Evolutionary conservation across 2,329 filamentous ascomycete species (phyloP).

Genomic region (Didymella arachidicola): DNA sequence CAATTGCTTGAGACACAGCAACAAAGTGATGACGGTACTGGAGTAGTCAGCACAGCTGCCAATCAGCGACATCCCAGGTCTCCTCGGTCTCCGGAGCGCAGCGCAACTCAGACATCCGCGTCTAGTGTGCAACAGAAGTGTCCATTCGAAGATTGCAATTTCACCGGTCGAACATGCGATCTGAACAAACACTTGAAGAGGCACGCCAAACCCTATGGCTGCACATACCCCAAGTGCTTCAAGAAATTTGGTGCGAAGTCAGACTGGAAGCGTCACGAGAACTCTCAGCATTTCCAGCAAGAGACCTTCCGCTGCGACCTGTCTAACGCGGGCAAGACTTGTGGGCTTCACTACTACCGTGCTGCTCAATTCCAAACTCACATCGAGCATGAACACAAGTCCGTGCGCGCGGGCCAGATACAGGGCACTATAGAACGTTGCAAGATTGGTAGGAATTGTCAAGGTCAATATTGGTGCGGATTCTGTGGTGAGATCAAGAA

Average conservation of each 20-base stretch:
- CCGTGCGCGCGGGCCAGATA: conserved; percentile 31
- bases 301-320: conserved; percentile 75
- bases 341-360: conserved; percentile 66
- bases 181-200: conserved; percentile 79
- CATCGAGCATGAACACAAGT: conserved; percentile 61
- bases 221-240: conserved; percentile 73
- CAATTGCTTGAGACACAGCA: neutral
- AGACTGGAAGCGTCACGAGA: conserved; percentile 93
- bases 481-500: conserved; percentile 71
- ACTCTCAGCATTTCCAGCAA: conserved; percentile 74
- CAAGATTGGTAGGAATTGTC: conserved; percentile 70
- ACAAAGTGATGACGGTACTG: neutral
- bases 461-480: conserved; percentile 82
- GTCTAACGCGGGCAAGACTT: conserved; percentile 45
- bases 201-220: conserved; percentile 81
- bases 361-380: conserved; percentile 69
- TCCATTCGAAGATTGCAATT: conserved; percentile 4
- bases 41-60: no score
- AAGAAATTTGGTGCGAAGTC: conserved; percentile 90
- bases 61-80: conserved; percentile 21
- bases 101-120: conserved; percentile 21
- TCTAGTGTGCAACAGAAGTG: conserved; percentile 30
- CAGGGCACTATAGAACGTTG: conserved; percentile 60
- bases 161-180: conserved; percentile 43
- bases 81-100: conserved; percentile 22